Evolutionary conservation across 257 asterid genomes (phyloP).

Genomic region (Penstemon davidsonii): DNA sequence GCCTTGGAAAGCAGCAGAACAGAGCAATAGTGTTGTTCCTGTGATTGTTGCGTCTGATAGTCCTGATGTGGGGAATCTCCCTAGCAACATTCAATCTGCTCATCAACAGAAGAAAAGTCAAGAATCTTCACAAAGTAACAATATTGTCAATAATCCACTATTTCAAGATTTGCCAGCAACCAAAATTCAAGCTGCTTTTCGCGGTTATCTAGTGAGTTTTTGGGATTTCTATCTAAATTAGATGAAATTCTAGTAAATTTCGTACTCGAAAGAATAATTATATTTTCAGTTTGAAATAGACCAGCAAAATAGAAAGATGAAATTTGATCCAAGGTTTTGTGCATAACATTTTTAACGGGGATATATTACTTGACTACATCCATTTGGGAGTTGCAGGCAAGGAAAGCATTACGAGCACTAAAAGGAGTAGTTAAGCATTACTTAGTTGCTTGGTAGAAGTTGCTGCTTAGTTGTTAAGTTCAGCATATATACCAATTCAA

Average conservation of each 20-base stretch:
- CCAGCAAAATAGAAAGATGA: too few relatives aligned
- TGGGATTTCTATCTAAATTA: neutral
- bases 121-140: constrained; percentile 27
- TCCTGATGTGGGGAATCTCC: neutral
- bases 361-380: too few relatives aligned
- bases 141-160: constrained; percentile 7
- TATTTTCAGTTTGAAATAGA: too few relatives aligned
- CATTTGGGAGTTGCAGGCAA: constrained; percentile 49
- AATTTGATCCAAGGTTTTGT: too few relatives aligned
- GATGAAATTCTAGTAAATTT: too few relatives aligned
- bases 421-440: constrained; percentile 87
- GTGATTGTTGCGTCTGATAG: constrained; percentile 25
- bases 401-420: constrained; percentile 82
- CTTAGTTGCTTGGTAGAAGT: too few relatives aligned
- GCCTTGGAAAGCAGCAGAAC: constrained; percentile 30
- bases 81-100: constrained; percentile 21
- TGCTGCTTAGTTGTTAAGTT: too few relatives aligned
- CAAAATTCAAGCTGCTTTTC: constrained; percentile 77
- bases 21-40: constrained; percentile 28
- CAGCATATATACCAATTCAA: too few relatives aligned
- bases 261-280: too few relatives aligned
- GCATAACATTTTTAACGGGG: too few relatives aligned
- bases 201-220: constrained; percentile 73
- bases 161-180: constrained; percentile 50
- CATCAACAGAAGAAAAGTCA: constrained; percentile 28